Evolutionary conservation across 768 basidiomycete genomes (phyloP).

Genomic region (Lactifluus hygrophoroides): DNA sequence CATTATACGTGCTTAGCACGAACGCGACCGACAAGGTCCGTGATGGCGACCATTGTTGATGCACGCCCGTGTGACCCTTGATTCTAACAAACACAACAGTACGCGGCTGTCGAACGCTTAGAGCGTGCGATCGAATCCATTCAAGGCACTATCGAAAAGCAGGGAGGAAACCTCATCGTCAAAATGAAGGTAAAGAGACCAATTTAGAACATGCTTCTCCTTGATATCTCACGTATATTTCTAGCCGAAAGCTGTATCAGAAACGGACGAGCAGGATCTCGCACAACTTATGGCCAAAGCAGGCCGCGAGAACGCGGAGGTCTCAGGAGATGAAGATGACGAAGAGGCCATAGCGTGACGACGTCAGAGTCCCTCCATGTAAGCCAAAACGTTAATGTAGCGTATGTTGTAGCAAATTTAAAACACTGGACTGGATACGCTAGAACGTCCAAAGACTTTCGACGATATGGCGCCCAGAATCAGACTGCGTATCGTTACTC

Average conservation of each 20-base stretch:
- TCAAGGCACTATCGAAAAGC: conserved; percentile 70
- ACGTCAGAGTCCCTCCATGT: background rate
- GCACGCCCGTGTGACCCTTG: background rate
- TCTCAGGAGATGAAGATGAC: conserved; percentile 90
- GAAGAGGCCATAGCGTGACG: conserved; percentile 29
- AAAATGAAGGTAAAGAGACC: conserved; percentile 84
- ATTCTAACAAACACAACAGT: conserved; percentile 37
- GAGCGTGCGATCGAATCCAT: conserved; percentile 93
- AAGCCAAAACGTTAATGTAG: conserved; percentile 3
- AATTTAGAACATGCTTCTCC: background rate
- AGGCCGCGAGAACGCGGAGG: conserved; percentile 89
- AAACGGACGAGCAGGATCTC: conserved; percentile 95
- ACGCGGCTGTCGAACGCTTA: conserved; percentile 83
- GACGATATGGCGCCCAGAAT: conserved; percentile 28
- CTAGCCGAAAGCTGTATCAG: conserved; percentile 95
- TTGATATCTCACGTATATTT: background rate
- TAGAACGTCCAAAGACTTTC: conserved; percentile 28
- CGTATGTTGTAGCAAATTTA: conserved; percentile 5
- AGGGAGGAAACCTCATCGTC: conserved; percentile 79
- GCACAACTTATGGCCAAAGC: conserved; percentile 96
- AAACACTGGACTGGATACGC: background rate
- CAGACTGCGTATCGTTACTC: conserved; percentile 26
- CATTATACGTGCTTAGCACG: conserved; percentile 89
- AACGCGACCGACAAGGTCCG: conserved; percentile 93
- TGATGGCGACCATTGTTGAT: background rate